These are phyloP conservation scores for Ashbya aceris DNA, from an alignment of 1,139 yeast species.

Conservation along the genomic window DNA sequence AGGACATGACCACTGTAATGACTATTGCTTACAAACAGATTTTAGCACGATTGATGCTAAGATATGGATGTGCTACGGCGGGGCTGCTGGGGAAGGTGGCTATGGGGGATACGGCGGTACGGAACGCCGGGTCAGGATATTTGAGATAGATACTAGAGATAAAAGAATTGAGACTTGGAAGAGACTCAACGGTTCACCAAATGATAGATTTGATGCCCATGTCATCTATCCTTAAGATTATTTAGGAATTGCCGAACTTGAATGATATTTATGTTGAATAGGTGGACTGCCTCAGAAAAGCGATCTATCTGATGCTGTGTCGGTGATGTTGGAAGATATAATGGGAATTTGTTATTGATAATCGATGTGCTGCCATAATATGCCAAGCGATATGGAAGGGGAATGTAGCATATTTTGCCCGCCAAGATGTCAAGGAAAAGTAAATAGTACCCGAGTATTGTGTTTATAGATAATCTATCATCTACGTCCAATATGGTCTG, in stretches of 20 bases:
- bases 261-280: conserved; percentile 20
- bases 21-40: conserved; percentile 54
- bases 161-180: conserved; percentile 67
- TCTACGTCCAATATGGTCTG: conserved; percentile 1
- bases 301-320: conserved; percentile 12
- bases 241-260: conserved; percentile 24
- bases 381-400: conserved; percentile 20
- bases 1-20: conserved; percentile 95
- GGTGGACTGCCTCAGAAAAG: conserved; percentile 16
- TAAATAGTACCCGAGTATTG: conserved; percentile 23
- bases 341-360: conserved; percentile 17
- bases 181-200: conserved; percentile 48
- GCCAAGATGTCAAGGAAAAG: conserved; percentile 21
- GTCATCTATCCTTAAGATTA: conserved; percentile 44
- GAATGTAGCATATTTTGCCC: conserved; percentile 14
- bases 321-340: conserved; percentile 17
- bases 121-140: conserved; percentile 62
- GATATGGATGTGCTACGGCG: conserved; percentile 88
- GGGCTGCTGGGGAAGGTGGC: conserved; percentile 91
- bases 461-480: conserved; percentile 10
- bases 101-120: conserved; percentile 88
- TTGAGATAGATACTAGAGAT: conserved; percentile 48
- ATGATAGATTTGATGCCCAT: conserved; percentile 46
- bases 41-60: conserved; percentile 32
- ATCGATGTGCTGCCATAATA: conserved; percentile 26